A percentile compares a stretch with the other conserved stretches of the same genome.
These are phyloP conservation scores for Fusarium decemcellulare DNA, from an alignment of 2,329 filamentous ascomycete species.

Conservation along the genomic window DNA sequence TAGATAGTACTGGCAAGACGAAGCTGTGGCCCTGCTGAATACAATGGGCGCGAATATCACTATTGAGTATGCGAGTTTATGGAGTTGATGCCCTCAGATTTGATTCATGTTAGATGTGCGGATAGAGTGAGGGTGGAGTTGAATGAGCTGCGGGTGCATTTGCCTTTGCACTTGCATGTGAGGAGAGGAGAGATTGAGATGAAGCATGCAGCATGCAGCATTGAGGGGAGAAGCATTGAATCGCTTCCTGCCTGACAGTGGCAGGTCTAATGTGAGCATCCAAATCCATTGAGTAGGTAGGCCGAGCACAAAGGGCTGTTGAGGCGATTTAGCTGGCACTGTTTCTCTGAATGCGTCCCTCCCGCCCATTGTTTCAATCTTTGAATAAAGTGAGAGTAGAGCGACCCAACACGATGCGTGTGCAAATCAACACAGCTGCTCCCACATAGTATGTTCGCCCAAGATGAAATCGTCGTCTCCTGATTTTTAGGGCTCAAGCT, in stretches of 20 bases:
- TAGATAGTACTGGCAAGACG: not conserved
- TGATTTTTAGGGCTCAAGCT: too few relatives aligned
- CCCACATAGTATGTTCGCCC: too few relatives aligned
- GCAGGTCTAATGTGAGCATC: not conserved
- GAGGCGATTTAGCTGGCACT: too few relatives aligned
- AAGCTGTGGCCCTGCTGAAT: not conserved
- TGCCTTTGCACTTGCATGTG: too few relatives aligned
- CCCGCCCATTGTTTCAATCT: too few relatives aligned
- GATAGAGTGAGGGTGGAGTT: slow-evolving; percentile 5
- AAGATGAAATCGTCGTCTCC: too few relatives aligned
- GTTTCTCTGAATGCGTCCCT: too few relatives aligned
- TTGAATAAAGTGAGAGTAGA: too few relatives aligned
- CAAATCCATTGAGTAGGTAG: not conserved
- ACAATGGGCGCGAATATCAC: not conserved
- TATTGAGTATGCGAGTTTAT: slow-evolving; percentile 6
- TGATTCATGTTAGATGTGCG: not conserved
- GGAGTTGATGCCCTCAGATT: not conserved
- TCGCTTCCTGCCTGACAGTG: slow-evolving; percentile 4
- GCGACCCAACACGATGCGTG: too few relatives aligned
- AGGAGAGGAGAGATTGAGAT: not conserved
- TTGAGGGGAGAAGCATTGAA: not conserved
- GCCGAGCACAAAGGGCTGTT: too few relatives aligned
- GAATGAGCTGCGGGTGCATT: not conserved
- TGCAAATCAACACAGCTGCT: too few relatives aligned
- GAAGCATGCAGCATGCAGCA: slow-evolving; percentile 1